These are phyloP conservation scores for Rhizopus stolonifer DNA, from an alignment of 371 early-diverging fungal genomes.

Conservation along the genomic window DNA sequence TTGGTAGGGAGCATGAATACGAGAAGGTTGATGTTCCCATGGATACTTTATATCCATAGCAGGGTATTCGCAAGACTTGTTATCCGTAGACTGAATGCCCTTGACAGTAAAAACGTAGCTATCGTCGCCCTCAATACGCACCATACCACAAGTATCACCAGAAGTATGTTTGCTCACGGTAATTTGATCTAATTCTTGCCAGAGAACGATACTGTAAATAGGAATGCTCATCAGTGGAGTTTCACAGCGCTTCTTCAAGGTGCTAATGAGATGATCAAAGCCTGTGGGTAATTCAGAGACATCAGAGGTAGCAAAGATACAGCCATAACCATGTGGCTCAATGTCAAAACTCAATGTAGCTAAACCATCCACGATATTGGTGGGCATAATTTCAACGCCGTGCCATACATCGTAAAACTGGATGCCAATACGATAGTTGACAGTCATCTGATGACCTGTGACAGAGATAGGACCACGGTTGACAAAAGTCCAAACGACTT, in stretches of 20 bases:
- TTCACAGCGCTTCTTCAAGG: conserved; percentile 12
- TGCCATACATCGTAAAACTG: conserved; percentile 36
- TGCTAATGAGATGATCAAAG: conserved; percentile 18
- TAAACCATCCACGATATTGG: conserved; percentile 29
- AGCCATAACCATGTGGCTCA: conserved; percentile 32
- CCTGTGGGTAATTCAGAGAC: conserved; percentile 13
- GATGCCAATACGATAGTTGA: conserved; percentile 30
- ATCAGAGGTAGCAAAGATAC: conserved; percentile 32
- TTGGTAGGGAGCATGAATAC: conserved; percentile 17
- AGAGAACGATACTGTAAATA: conserved; percentile 20
- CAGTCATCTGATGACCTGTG: conserved; percentile 33
- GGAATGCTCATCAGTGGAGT: conserved; percentile 16
- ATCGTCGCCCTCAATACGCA: conserved; percentile 28
- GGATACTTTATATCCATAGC: conserved; percentile 28
- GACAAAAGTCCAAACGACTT: conserved; percentile 28
- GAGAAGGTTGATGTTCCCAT: conserved; percentile 30
- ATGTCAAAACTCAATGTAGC: conserved; percentile 38
- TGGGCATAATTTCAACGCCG: conserved; percentile 24
- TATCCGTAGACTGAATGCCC: conserved; percentile 15
- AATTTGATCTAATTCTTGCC: conserved; percentile 32
- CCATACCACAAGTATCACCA: conserved; percentile 25
- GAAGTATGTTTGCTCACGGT: conserved; percentile 11
- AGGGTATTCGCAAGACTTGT: conserved; percentile 10
- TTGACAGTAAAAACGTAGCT: conserved; percentile 20
- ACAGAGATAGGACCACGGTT: conserved; percentile 25